Evolutionary conservation across 192 early-diverging fungal genomes (phyloP).

Genomic region (Diversispora eburnea): DNA sequence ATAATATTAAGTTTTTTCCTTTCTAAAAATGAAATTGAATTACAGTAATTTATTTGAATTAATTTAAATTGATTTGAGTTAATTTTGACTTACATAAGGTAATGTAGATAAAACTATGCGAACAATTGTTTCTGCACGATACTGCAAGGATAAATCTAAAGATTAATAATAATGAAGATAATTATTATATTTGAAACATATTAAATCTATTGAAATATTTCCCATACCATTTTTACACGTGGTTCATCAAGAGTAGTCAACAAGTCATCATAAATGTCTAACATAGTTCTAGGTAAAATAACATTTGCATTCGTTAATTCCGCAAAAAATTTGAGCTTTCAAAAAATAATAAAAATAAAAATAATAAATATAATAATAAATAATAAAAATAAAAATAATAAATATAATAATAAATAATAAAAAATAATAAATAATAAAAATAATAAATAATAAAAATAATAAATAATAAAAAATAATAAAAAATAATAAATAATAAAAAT

Average conservation of each 20-base stretch:
- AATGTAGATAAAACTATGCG: conserved; percentile 71
- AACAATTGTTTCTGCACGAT: conserved; percentile 65
- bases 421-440: neutral
- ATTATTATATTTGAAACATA: neutral
- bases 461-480: too few species aligned
- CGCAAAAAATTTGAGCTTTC: conserved; percentile 60
- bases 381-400: neutral
- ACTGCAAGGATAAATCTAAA: conserved; percentile 18
- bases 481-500: neutral
- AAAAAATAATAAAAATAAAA: neutral
- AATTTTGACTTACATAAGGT: conserved; percentile 60
- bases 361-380: neutral
- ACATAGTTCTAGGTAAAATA: conserved; percentile 60
- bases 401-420: neutral
- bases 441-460: too few species aligned
- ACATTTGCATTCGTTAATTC: conserved; percentile 76
- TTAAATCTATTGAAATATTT: neutral
- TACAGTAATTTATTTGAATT: neutral
- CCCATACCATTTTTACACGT: conserved; percentile 34
- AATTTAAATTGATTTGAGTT: too few species aligned
- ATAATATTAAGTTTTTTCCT: neutral
- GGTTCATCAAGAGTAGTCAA: conserved; percentile 57
- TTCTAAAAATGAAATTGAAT: neutral
- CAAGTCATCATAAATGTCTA: conserved; percentile 64
- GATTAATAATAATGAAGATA: neutral